Evolutionary conservation across 179 eudicot genomes (phyloP).

Genomic region (Silene coronaria): DNA sequence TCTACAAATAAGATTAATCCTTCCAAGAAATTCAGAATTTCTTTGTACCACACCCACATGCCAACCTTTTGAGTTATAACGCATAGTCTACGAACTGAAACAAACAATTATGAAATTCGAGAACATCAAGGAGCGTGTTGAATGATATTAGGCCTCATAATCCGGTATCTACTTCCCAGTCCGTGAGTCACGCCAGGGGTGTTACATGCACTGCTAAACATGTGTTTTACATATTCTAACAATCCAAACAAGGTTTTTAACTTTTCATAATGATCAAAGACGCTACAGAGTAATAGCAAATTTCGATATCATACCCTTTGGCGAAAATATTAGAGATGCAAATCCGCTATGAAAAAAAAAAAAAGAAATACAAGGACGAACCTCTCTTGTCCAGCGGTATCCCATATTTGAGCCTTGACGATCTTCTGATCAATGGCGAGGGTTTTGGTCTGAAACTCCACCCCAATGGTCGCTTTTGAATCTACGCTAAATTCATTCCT

Average conservation of each 20-base stretch:
- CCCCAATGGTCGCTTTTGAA: slow-evolving; percentile 71
- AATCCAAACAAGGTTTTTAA: too few relatives aligned
- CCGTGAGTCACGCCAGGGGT: too few relatives aligned
- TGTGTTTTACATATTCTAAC: too few relatives aligned
- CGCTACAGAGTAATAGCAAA: too few relatives aligned
- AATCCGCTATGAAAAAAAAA: background rate
- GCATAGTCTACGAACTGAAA: too few relatives aligned
- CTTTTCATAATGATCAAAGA: too few relatives aligned
- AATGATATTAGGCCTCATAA: too few relatives aligned
- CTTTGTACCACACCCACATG: background rate
- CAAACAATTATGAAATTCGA: too few relatives aligned
- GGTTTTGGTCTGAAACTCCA: slow-evolving; percentile 69
- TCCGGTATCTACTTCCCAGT: too few relatives aligned
- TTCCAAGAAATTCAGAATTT: background rate
- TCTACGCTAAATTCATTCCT: slow-evolving; percentile 65
- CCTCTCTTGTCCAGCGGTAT: slow-evolving; percentile 83
- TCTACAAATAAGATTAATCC: background rate
- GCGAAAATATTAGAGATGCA: background rate
- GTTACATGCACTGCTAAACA: too few relatives aligned
- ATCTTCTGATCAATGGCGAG: slow-evolving; percentile 56
- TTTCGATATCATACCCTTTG: background rate
- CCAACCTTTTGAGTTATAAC: too few relatives aligned
- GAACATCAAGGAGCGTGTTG: too few relatives aligned
- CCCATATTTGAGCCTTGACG: slow-evolving; percentile 81
- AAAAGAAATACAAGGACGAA: background rate